A percentile compares a stretch with the other conserved stretches of the same genome.
Evolutionary conservation across 495 filamentous ascomycete species (phyloP).

Genomic region (Hypoxylon subgilvum): DNA sequence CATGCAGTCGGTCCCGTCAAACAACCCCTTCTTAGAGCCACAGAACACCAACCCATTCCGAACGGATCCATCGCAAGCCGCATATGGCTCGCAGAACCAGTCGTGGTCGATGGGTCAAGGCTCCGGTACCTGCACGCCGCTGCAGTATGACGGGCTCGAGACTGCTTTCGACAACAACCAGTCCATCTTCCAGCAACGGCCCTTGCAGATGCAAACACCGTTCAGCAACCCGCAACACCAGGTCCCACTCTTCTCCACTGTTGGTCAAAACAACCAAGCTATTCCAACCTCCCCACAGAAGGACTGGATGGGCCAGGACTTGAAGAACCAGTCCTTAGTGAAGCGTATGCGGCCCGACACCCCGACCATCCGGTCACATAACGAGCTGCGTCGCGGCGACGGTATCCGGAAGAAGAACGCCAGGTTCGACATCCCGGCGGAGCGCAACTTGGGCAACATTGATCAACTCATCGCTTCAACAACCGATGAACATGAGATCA

Average conservation of each 20-base stretch:
- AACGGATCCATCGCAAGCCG: constrained; percentile 39
- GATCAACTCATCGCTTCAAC: constrained; percentile 89
- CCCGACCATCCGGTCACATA: constrained; percentile 77
- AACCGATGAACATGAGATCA: constrained; percentile 90
- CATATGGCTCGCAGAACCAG: constrained; percentile 56
- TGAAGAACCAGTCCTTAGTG: constrained; percentile 66
- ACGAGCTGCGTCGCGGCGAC: constrained; percentile 80
- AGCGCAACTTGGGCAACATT: constrained; percentile 92
- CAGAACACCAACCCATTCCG: constrained; percentile 58
- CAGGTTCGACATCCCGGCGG: constrained; percentile 94
- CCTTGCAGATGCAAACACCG: constrained; percentile 57
- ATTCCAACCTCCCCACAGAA: constrained; percentile 61
- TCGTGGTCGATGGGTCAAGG: constrained; percentile 67
- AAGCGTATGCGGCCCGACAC: constrained; percentile 74
- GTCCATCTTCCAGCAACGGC: constrained; percentile 58
- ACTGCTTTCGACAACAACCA: constrained; percentile 64
- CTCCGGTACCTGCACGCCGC: constrained; percentile 56
- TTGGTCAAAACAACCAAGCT: constrained; percentile 49
- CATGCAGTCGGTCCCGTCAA: constrained; percentile 63
- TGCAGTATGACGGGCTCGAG: constrained; percentile 69
- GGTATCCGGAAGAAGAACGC: constrained; percentile 99
- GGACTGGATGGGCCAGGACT: constrained; percentile 59
- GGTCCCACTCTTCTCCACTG: constrained; percentile 58
- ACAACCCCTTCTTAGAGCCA: constrained; percentile 67
- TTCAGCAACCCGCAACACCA: constrained; percentile 58